Conservation (phyloP, 352 stramenopile genomes). For the Phytopythium montanum region DNA sequence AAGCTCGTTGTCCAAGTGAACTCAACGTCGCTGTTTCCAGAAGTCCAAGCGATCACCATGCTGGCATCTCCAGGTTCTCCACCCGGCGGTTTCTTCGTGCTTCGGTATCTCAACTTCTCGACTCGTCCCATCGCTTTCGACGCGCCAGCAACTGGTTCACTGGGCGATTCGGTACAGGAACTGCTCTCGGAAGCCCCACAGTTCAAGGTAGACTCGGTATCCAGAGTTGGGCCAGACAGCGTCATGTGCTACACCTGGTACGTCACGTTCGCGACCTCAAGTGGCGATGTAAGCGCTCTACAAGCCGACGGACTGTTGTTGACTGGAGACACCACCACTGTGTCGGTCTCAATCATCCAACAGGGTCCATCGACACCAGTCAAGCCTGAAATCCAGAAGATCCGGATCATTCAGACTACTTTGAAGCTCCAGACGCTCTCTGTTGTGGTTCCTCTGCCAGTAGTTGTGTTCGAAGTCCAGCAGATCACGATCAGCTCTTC, state of each 20-base stretch:
- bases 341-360: conserved; percentile 17
- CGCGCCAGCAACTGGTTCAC: conserved; percentile 14
- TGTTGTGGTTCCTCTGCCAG: conserved; percentile 12
- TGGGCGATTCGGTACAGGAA: conserved; percentile 23
- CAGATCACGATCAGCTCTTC: conserved; percentile 19
- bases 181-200: conserved; percentile 19
- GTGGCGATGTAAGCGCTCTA: conserved; percentile 28
- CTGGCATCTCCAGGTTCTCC: conserved; percentile 6
- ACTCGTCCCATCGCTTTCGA: conserved; percentile 27
- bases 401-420: conserved; percentile 6
- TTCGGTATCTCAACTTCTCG: conserved; percentile 7
- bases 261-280: conserved; percentile 29
- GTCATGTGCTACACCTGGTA: conserved; percentile 32
- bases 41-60: conserved; percentile 28
- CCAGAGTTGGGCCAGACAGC: conserved; percentile 26
- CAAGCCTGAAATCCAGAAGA: conserved; percentile 16
- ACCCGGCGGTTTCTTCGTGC: conserved; percentile 23
- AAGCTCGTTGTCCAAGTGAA: conserved; percentile 10
- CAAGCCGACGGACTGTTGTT: conserved; percentile 17
- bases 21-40: conserved; percentile 8
- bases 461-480: conserved; percentile 23
- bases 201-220: conserved; percentile 17
- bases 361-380: conserved; percentile 19
- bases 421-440: conserved; percentile 8
- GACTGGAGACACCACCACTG: conserved; percentile 13